phyloP scores from a whole-genome alignment of 192 early-diverging fungal species.

The Coemansia sp. region DNA sequence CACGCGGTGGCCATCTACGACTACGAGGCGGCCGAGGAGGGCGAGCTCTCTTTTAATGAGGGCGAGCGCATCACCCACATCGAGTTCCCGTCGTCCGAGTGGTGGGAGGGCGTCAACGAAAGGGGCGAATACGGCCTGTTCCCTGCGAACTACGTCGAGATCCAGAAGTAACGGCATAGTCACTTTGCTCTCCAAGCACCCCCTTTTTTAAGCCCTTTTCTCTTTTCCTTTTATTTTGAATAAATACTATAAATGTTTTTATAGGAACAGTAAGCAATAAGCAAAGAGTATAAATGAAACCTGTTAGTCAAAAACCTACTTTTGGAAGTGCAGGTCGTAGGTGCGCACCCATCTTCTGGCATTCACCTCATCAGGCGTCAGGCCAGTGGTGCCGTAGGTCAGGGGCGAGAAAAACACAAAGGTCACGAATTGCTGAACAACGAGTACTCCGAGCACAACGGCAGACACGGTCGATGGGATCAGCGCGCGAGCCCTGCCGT shows the following conservation, averaged over 20 bases:
- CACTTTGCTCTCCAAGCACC: too few species aligned
- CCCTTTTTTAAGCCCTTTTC: too few species aligned
- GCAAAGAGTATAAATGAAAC: slow-evolving; percentile 2
- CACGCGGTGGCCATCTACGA: slow-evolving; percentile 72
- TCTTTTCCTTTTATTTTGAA: too few species aligned
- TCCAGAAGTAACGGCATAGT: slow-evolving; percentile 16
- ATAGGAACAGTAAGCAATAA: not conserved
- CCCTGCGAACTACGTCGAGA: slow-evolving; percentile 62
- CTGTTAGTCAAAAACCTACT: slow-evolving; percentile 9
- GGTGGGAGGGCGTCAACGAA: slow-evolving; percentile 80
- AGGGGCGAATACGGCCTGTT: slow-evolving; percentile 65
- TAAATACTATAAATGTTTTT: not conserved
- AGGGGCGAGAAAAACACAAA: slow-evolving; percentile 85
- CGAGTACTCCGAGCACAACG: slow-evolving; percentile 43
- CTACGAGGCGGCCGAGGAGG: slow-evolving; percentile 80
- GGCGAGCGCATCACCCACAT: slow-evolving; percentile 75
- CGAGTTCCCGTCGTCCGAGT: slow-evolving; percentile 79
- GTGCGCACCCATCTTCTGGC: slow-evolving; percentile 64
- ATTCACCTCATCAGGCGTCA: slow-evolving; percentile 58
- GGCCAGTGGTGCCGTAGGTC: slow-evolving; percentile 75
- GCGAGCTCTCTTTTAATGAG: slow-evolving; percentile 79
- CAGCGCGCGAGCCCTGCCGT: slow-evolving; percentile 36
- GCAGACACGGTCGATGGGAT: slow-evolving; percentile 34
- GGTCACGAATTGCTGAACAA: slow-evolving; percentile 51
- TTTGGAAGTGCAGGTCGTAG: slow-evolving; percentile 85